phyloP scores from a whole-genome alignment of 768 basidiomycete genomes.

The Russula lepida region DNA sequence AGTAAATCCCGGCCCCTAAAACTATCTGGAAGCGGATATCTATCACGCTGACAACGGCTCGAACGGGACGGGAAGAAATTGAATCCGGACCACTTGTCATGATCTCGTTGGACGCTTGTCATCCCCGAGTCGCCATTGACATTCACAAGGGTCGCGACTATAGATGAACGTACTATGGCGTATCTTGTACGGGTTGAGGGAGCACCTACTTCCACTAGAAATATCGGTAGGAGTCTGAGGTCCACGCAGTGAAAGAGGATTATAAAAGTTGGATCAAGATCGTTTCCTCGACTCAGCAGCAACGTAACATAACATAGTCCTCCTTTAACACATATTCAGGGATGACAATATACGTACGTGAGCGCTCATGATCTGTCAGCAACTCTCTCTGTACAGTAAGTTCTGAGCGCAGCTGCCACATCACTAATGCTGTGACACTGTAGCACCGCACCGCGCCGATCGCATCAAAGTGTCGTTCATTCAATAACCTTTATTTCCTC shows the following conservation, averaged over 20 bases:
- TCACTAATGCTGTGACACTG: not conserved
- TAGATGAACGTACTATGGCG: no score
- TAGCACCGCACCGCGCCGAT: not conserved
- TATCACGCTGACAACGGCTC: no score
- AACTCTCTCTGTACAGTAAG: no score
- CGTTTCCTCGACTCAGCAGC: not conserved
- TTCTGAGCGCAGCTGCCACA: not conserved
- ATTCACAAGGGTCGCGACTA: no score
- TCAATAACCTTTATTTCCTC: not conserved
- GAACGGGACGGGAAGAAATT: no score
- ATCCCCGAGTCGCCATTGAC: not conserved
- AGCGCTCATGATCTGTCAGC: constrained; percentile 1
- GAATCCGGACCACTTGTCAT: no score
- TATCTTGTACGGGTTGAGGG: no score
- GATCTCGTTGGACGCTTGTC: not conserved
- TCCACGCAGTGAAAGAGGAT: no score
- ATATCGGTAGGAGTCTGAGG: no score
- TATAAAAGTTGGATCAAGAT: no score
- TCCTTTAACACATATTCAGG: not conserved
- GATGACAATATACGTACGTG: not conserved
- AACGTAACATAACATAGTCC: no score
- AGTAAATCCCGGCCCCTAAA: not conserved
- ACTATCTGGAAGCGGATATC: not conserved
- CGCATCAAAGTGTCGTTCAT: not conserved
- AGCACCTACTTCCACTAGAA: not conserved